These are phyloP conservation scores for Vishniacozyma victoriae DNA, from an alignment of 768 basidiomycete species.

Conservation along the genomic window DNA sequence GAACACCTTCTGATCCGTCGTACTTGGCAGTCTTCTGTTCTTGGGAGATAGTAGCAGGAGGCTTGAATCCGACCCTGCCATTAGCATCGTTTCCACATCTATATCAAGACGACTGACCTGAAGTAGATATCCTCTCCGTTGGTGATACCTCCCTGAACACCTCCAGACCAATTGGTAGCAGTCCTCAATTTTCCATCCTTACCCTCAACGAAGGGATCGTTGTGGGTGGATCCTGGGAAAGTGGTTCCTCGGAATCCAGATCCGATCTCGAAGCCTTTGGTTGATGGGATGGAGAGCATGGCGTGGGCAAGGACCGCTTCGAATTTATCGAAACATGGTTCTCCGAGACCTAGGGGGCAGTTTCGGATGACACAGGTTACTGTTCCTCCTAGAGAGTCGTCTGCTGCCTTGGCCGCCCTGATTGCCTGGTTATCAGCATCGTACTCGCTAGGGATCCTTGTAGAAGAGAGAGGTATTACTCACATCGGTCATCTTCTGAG, in stretches of 20 bases:
- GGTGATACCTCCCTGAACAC: conserved; percentile 94
- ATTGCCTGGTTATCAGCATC: conserved; percentile 60
- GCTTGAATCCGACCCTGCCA: conserved; percentile 87
- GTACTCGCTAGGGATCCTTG: neutral
- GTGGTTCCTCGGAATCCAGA: conserved; percentile 93
- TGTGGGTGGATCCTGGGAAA: conserved; percentile 86
- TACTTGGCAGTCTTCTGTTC: conserved; percentile 86
- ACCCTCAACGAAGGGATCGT: conserved; percentile 81
- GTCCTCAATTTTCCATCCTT: conserved; percentile 59
- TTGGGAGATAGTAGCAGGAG: conserved; percentile 94
- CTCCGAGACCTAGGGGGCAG: conserved; percentile 84
- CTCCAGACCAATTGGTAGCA: conserved; percentile 89
- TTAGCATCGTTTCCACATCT: neutral
- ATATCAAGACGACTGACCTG: conserved; percentile 55
- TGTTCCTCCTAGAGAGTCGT: conserved; percentile 96
- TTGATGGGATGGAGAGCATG: conserved; percentile 98
- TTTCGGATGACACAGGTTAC: conserved; percentile 93
- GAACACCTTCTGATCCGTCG: conserved; percentile 77
- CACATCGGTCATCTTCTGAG: conserved; percentile 84
- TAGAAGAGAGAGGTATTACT: conserved; percentile 19
- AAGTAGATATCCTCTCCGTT: conserved; percentile 98
- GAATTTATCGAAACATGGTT: conserved; percentile 97
- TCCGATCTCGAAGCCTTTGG: conserved; percentile 96
- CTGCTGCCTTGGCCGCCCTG: conserved; percentile 78
- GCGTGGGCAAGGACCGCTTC: conserved; percentile 93